Evolutionary conservation across 2,329 filamentous ascomycete genomes (phyloP).

Genomic region (Neonectria ditissima): DNA sequence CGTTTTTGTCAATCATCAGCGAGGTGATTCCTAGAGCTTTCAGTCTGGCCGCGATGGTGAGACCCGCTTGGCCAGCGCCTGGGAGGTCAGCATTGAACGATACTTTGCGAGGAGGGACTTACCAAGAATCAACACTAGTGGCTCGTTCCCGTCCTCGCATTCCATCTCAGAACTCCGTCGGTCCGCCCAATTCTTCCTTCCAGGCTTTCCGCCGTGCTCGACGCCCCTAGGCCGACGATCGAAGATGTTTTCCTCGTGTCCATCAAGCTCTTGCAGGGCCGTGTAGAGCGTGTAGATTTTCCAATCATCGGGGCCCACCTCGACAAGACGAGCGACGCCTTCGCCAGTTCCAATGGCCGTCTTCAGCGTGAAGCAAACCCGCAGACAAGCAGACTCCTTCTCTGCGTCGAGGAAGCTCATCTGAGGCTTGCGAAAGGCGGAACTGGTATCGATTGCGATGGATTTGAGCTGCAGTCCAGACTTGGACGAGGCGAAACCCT

Average conservation of each 20-base stretch:
- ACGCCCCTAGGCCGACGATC: constrained; percentile 66
- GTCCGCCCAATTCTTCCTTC: constrained; percentile 71
- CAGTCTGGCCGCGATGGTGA: constrained; percentile 68
- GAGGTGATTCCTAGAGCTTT: constrained; percentile 68
- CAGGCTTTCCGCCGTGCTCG: constrained; percentile 63
- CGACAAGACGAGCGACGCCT: constrained; percentile 66
- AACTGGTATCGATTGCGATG: constrained; percentile 58
- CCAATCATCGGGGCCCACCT: constrained; percentile 59
- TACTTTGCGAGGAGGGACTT: constrained; percentile 36
- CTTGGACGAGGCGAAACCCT: neutral
- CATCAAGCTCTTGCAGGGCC: constrained; percentile 64
- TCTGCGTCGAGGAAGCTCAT: constrained; percentile 60
- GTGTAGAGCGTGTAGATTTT: constrained; percentile 75
- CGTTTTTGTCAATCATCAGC: constrained; percentile 69
- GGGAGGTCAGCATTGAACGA: neutral
- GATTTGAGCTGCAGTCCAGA: constrained; percentile 53
- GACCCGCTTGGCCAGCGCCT: constrained; percentile 71
- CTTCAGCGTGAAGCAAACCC: constrained; percentile 66
- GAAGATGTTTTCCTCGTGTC: constrained; percentile 62
- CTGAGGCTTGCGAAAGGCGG: constrained; percentile 56
- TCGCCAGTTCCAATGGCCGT: constrained; percentile 66
- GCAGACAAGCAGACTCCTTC: constrained; percentile 62
- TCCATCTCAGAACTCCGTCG: constrained; percentile 60
- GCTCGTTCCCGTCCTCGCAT: constrained; percentile 59
- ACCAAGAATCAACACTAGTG: constrained; percentile 72